Evolutionary conservation across 2,329 filamentous ascomycete species (phyloP), one percentile per base, ranked within the genome.

Genomic region (Penicillium sp.): DNA sequence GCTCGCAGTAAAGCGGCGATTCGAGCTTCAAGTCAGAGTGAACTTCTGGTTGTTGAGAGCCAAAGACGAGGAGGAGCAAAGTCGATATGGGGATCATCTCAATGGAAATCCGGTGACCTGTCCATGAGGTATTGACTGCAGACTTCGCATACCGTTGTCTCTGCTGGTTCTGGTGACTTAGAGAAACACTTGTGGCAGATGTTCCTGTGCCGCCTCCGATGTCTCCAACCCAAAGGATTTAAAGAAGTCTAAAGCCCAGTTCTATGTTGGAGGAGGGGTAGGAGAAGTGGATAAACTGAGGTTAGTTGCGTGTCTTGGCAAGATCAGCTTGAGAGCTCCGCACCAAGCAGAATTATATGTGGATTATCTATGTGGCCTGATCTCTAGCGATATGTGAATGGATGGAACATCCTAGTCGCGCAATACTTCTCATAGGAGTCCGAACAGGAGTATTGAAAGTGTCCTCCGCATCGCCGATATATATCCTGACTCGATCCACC

Each of bases 281-380:
- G 57, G 48, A 27, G 51, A 48, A 51, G 50, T 61, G 50, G 56
- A 40, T 58, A 58, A 44, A 32, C 43, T 18, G 52, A 58, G 40
- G 49, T 34, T 26, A 51, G 34, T 54, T 57, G 40, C 58, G 19
- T 56, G 55, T 58, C 58, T 61, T 61, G 59, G 59, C 58, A 43
- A 30, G 41, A 18, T 19, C 30, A 26, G 32, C 34, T 50, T 26
- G 10, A 11, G n/a, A 53, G 39, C 27, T 53, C 46, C 26, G 40
- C 30, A 27, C 43, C 32, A 38, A 10, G 30, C n/a, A 14, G 27
- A 2, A 32, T 27, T 38, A 27, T 49, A 18, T 50, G 38, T 32
- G 27, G 3, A 32, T 27, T 38, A 27, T 49, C 18, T 50, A 43
- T 32, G 13, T 50, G 27, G 39, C 45, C 34, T 29, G 26, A 30